These are phyloP conservation scores for Wickerhamiella azymoides DNA, from an alignment of 805 yeast species.

Conservation along the genomic window DNA sequence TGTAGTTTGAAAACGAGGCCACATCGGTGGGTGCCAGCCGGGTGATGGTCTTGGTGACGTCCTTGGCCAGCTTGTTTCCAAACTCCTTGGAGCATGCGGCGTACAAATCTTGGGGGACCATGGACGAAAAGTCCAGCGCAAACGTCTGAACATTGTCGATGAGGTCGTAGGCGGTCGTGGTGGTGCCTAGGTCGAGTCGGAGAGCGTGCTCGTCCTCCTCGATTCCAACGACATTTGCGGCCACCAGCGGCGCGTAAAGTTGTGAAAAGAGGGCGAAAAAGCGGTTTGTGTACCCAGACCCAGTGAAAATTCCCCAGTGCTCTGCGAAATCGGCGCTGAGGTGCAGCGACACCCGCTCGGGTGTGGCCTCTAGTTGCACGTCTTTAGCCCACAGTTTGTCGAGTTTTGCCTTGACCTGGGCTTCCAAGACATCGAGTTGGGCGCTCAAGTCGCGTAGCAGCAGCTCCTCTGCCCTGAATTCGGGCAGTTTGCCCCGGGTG, in stretches of 20 bases:
- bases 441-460: not conserved
- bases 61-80: constrained; percentile 8
- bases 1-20: constrained; percentile 3
- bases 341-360: not conserved
- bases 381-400: not conserved
- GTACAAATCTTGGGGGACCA: not conserved
- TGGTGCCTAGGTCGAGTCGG: constrained; percentile 6
- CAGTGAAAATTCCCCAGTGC: constrained; percentile 1
- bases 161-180: not conserved
- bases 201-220: constrained; percentile 1
- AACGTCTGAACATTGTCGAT: constrained; percentile 9
- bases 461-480: not conserved
- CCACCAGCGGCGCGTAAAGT: not conserved
- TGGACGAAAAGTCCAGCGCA: not conserved
- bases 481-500: not conserved
- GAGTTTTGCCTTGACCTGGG: not conserved
- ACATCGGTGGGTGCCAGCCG: constrained; percentile 11
- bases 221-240: not conserved
- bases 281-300: not conserved
- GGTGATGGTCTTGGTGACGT: constrained; percentile 9
- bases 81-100: not conserved
- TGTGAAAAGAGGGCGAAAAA: not conserved
- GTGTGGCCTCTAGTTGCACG: not conserved
- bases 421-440: not conserved
- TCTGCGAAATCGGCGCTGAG: not conserved